These are phyloP conservation scores for Vitis hybrid DNA, from an alignment of 177 flowering plant genomes.

Conservation along the genomic window DNA sequence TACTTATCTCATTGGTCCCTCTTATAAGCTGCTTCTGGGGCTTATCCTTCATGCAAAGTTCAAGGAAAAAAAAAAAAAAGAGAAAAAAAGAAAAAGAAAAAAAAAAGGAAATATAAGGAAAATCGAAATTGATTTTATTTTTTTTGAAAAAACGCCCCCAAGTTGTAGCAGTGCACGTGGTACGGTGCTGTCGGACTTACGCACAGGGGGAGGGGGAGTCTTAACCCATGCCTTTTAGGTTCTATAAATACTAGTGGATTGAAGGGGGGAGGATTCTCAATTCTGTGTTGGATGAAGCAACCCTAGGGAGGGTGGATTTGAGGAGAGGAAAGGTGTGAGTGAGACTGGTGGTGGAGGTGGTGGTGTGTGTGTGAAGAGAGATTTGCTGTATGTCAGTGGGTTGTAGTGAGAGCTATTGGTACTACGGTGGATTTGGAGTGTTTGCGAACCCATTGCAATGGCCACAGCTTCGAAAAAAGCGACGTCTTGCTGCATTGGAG, in stretches of 20 bases:
- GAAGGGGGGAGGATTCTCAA: too few species aligned
- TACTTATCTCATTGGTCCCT: constrained; percentile 8
- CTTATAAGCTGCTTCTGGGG: not conserved
- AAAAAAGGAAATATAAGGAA: not conserved
- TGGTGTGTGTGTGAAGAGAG: constrained; percentile 7
- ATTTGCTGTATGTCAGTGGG: constrained; percentile 71
- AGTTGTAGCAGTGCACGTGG: too few species aligned
- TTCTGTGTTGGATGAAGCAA: too few species aligned
- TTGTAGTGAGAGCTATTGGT: constrained; percentile 31
- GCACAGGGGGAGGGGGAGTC: constrained; percentile 3
- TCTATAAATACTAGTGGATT: not conserved
- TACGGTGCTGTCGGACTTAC: too few species aligned
- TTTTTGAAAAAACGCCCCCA: too few species aligned
- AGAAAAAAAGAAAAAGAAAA: not conserved
- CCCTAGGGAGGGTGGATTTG: too few species aligned
- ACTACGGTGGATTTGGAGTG: constrained; percentile 62
- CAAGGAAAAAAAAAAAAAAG: not conserved
- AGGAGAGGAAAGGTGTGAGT: constrained; percentile 5
- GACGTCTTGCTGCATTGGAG: constrained; percentile 36
- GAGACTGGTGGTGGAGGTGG: constrained; percentile 1
- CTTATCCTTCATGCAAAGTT: too few species aligned
- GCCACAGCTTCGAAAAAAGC: constrained; percentile 77
- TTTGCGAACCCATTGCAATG: constrained; percentile 67
- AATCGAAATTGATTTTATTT: not conserved
- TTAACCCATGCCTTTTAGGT: too few species aligned